Percentiles rank a stretch among this genome's conserved stretches.
Evolutionary conservation across 2,329 filamentous ascomycete genomes (phyloP).

Genomic region (Aspergillaceae sp.): DNA sequence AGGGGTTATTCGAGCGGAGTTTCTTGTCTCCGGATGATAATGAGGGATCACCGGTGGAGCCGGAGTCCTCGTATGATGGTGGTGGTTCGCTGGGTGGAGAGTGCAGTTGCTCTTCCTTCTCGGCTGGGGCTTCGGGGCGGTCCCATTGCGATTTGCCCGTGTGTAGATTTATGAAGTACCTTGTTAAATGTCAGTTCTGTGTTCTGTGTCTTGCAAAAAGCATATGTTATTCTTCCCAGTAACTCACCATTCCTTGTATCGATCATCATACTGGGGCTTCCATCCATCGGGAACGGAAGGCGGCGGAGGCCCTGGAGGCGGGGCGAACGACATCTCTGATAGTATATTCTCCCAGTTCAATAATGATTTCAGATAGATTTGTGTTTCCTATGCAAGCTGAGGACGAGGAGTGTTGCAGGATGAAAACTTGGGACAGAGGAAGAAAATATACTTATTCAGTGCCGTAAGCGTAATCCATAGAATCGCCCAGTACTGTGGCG

Average conservation of each 20-base stretch:
- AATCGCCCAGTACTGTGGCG: conserved; percentile 7
- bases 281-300: conserved; percentile 66
- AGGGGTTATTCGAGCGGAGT: conserved; percentile 64
- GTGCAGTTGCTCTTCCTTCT: conserved; percentile 18
- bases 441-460: neutral
- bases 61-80: conserved; percentile 53
- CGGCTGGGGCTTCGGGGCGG: conserved; percentile 61
- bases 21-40: conserved; percentile 38
- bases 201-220: no score
- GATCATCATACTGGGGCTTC: conserved; percentile 75
- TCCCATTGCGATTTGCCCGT: conserved; percentile 92
- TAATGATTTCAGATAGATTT: neutral
- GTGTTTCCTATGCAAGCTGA: neutral
- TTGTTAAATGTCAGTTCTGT: conserved; percentile 21
- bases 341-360: neutral
- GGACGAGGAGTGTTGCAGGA: neutral
- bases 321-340: conserved; percentile 29
- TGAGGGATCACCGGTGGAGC: conserved; percentile 16
- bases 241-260: conserved; percentile 73
- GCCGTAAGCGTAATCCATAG: neutral
- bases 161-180: conserved; percentile 84
- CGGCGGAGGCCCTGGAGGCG: conserved; percentile 46
- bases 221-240: no score
- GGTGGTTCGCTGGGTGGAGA: conserved; percentile 33
- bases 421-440: neutral